phyloP scores from a whole-genome alignment of 2,329 filamentous ascomycete genomes.

The Aschersonia sp. region DNA sequence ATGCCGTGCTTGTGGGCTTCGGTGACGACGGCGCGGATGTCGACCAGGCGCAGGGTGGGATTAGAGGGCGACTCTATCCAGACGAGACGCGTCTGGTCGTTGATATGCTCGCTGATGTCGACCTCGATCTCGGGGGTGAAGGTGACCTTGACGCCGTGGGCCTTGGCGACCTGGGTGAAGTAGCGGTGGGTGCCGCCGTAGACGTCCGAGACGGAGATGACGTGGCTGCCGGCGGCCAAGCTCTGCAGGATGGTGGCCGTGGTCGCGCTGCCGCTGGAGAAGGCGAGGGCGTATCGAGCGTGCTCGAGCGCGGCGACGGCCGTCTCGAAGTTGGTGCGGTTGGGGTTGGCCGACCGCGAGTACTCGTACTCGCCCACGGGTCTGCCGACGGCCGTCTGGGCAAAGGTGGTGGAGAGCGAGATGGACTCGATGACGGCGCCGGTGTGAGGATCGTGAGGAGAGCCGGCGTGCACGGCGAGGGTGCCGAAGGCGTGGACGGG shows the following conservation, averaged over 20 bases:
- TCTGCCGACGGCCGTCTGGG: constrained; percentile 76
- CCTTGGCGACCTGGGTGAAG: constrained; percentile 93
- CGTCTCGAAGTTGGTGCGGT: constrained; percentile 85
- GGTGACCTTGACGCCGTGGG: constrained; percentile 86
- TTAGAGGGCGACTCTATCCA: constrained; percentile 96
- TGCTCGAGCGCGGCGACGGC: constrained; percentile 87
- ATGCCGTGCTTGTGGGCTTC: constrained; percentile 80
- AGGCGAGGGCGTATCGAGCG: constrained; percentile 83
- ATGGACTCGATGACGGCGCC: constrained; percentile 95
- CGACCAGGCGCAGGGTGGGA: constrained; percentile 82
- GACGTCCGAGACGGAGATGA: constrained; percentile 92
- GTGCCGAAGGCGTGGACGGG: constrained; percentile 79
- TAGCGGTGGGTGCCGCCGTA: constrained; percentile 97
- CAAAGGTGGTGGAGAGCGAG: constrained; percentile 90
- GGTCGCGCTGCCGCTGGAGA: constrained; percentile 85
- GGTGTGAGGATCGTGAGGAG: constrained; percentile 78
- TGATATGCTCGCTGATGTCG: constrained; percentile 74
- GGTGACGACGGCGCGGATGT: constrained; percentile 74
- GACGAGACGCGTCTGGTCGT: constrained; percentile 77
- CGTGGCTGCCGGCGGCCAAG: constrained; percentile 78
- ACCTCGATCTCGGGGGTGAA: constrained; percentile 89
- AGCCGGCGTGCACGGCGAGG: constrained; percentile 84
- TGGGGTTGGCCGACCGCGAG: constrained; percentile 85
- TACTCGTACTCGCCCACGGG: constrained; percentile 89
- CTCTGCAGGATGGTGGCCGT: constrained; percentile 90